These are phyloP conservation scores for Aspergillus nanangensis DNA, from an alignment of 495 filamentous ascomycete species.

Conservation along the genomic window DNA sequence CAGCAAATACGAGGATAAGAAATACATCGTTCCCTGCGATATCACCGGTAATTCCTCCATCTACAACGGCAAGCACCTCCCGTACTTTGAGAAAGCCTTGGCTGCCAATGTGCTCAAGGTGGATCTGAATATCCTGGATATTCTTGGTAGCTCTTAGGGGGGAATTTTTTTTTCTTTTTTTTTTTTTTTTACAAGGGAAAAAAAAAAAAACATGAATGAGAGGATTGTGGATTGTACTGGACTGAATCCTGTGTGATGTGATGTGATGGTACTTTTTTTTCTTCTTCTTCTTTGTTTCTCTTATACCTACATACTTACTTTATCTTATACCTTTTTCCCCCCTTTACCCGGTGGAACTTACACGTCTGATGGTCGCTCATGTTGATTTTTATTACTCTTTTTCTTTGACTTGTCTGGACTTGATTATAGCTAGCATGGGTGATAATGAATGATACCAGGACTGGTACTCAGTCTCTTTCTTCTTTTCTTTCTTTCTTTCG, in stretches of 20 bases:
- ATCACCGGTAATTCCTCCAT: slow-evolving; percentile 54
- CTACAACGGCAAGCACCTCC: slow-evolving; percentile 53
- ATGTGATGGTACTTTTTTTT: not conserved
- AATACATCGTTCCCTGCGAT: slow-evolving; percentile 54
- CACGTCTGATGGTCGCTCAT: too few relatives aligned
- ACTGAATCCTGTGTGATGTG: too few relatives aligned
- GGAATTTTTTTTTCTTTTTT: not conserved
- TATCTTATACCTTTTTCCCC: not conserved
- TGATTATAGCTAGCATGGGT: too few relatives aligned
- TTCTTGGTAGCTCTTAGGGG: slow-evolving; percentile 16
- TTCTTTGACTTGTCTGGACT: too few relatives aligned
- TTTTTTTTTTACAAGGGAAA: too few relatives aligned
- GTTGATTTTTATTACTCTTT: too few relatives aligned
- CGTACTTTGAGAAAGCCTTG: slow-evolving; percentile 57
- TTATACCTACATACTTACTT: slow-evolving; percentile 1
- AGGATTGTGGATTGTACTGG: too few relatives aligned
- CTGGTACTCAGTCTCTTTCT: not conserved
- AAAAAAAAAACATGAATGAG: too few relatives aligned
- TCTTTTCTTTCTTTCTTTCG: not conserved
- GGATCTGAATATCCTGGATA: slow-evolving; percentile 37
- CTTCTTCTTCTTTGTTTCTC: not conserved
- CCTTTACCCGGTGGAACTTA: too few relatives aligned
- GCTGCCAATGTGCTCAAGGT: slow-evolving; percentile 30
- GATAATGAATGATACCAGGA: too few relatives aligned
- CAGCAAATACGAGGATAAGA: slow-evolving; percentile 45